These are phyloP conservation scores for Ajuga reptans DNA, from an alignment of 305 asterid genomes.

Conservation along the genomic window DNA sequence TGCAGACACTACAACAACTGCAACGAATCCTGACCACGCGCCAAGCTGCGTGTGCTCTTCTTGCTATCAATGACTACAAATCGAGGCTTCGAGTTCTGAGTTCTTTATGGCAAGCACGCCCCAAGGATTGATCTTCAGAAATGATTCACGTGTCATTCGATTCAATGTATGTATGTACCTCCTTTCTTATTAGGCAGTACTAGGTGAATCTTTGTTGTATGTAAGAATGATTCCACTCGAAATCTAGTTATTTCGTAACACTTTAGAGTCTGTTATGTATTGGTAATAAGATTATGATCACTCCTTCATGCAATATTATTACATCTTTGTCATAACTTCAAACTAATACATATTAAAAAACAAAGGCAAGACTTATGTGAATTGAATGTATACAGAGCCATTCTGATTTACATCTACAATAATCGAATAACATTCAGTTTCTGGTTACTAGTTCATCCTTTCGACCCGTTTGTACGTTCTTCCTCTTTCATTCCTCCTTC, in stretches of 20 bases:
- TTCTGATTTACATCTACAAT: neutral
- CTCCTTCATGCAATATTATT: neutral
- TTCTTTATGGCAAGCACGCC: slow-evolving; percentile 73
- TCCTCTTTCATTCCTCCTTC: slow-evolving; percentile 32
- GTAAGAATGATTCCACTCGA: neutral
- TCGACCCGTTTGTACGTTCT: slow-evolving; percentile 22
- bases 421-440: neutral
- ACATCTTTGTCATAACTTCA: neutral
- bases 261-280: neutral
- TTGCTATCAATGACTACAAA: slow-evolving; percentile 65
- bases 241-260: neutral
- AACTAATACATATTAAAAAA: neutral
- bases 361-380: neutral
- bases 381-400: neutral
- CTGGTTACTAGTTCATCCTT: slow-evolving; percentile 14
- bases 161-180: neutral
- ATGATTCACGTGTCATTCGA: neutral
- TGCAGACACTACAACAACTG: slow-evolving; percentile 71
- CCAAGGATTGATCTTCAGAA: slow-evolving; percentile 41
- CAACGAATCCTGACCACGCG: slow-evolving; percentile 67
- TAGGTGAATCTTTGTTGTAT: neutral
- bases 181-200: neutral
- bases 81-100: slow-evolving; percentile 75
- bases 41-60: slow-evolving; percentile 85
- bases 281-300: neutral